Conservation (phyloP, 345 rosid species). For the Aethionema arabicum region DNA sequence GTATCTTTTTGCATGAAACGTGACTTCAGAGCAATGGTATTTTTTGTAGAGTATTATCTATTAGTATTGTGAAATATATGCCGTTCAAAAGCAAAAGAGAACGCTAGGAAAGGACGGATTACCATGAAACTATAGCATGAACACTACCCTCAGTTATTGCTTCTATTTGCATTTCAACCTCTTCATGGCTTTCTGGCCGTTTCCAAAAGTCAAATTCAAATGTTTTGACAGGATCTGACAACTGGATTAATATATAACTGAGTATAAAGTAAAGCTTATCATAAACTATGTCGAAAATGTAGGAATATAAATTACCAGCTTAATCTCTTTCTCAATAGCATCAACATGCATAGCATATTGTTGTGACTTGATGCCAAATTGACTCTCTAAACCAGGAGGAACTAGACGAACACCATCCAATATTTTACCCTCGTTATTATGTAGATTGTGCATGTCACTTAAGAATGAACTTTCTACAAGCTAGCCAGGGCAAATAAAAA, state of each 20-base stretch:
- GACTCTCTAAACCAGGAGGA: constrained; percentile 56
- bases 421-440: constrained; percentile 49
- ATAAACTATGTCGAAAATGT: constrained; percentile 19
- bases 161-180: constrained; percentile 53
- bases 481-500: constrained; percentile 34
- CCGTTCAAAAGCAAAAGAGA: constrained; percentile 1
- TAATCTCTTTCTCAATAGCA: constrained; percentile 67
- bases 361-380: constrained; percentile 51
- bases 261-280: constrained; percentile 43
- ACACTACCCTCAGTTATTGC: constrained; percentile 58
- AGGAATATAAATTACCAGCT: constrained; percentile 50
- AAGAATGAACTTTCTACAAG: constrained; percentile 73
- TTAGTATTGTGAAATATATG: neutral
- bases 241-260: constrained; percentile 57
- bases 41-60: neutral
- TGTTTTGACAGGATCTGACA: constrained; percentile 85
- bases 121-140: constrained; percentile 88
- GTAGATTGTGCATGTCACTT: constrained; percentile 65
- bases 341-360: constrained; percentile 85
- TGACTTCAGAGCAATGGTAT: neutral
- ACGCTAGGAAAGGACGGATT: constrained; percentile 24
- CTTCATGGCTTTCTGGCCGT: constrained; percentile 71
- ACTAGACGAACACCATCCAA: constrained; percentile 62
- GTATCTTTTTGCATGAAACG: no score
- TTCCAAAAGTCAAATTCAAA: constrained; percentile 96